phyloP scores from a whole-genome alignment of 2,329 filamentous ascomycete species.

The Diaporthe citri region DNA sequence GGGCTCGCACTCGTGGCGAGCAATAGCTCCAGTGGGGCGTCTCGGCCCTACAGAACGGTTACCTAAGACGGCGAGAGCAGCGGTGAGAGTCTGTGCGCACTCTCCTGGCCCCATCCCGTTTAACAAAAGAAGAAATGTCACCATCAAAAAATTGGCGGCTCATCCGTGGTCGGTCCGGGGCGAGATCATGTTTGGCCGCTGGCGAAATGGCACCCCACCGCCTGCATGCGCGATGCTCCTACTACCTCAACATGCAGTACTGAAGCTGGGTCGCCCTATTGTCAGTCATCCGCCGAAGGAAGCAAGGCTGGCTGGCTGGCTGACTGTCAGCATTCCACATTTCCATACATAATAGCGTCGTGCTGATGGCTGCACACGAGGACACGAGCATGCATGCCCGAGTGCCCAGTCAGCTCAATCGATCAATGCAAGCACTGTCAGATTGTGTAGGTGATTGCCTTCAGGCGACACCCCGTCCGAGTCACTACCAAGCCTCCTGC shows the following conservation, averaged over 20 bases:
- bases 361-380: conserved; percentile 28
- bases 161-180: conserved; percentile 25
- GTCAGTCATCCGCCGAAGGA: conserved; percentile 12
- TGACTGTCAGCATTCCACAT: conserved; percentile 23
- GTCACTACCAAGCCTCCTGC: conserved; percentile 5
- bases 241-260: conserved; percentile 13
- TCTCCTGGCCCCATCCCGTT: not conserved
- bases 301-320: conserved; percentile 1
- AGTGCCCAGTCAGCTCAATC: conserved; percentile 16
- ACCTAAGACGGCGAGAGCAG: conserved; percentile 13
- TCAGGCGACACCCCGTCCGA: conserved; percentile 5
- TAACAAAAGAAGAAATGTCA: conserved; percentile 5
- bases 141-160: conserved; percentile 8
- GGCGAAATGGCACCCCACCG: conserved; percentile 20
- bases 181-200: conserved; percentile 15
- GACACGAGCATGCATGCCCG: conserved; percentile 15
- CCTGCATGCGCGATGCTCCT: conserved; percentile 19
- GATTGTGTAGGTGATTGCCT: conserved; percentile 5
- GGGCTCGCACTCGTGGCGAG: not conserved
- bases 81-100: conserved; percentile 26
- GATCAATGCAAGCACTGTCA: not conserved
- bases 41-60: conserved; percentile 27
- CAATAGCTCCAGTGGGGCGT: not conserved
- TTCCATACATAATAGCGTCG: conserved; percentile 21
- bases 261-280: not conserved